Conservation (phyloP, 495 filamentous ascomycete species). For the Penicillium samsonianum region DNA sequence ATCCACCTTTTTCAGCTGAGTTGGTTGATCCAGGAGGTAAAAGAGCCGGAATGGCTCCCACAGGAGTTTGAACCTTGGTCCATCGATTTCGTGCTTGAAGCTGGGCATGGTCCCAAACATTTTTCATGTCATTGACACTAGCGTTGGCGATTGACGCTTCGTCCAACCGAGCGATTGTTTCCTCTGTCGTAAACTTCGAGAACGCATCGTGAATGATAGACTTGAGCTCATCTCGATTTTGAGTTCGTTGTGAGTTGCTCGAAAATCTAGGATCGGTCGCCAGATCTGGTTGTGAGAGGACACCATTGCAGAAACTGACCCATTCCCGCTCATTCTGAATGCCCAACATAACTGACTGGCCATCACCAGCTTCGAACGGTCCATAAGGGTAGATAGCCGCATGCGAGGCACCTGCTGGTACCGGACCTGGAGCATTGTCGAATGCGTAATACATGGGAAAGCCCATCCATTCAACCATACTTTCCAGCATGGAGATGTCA, state of each 20-base stretch:
- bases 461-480: conserved; percentile 57
- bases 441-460: conserved; percentile 57
- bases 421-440: conserved; percentile 39
- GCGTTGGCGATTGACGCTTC: conserved; percentile 48
- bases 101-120: conserved; percentile 51
- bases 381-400: conserved; percentile 56
- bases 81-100: conserved; percentile 45
- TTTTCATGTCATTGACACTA: conserved; percentile 52
- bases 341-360: conserved; percentile 53
- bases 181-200: conserved; percentile 27
- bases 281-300: conserved; percentile 34
- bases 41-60: conserved; percentile 42
- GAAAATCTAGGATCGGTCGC: conserved; percentile 38
- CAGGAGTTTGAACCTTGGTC: conserved; percentile 48
- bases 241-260: conserved; percentile 35
- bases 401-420: conserved; percentile 49
- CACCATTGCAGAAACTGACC: conserved; percentile 45
- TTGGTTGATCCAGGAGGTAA: conserved; percentile 42
- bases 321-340: conserved; percentile 58
- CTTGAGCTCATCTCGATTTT: conserved; percentile 39
- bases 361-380: conserved; percentile 49
- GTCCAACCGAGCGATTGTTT: conserved; percentile 37
- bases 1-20: conserved; percentile 17
- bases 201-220: conserved; percentile 35
- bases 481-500: conserved; percentile 56